Evolutionary conservation across 176 grass and related monocot species (phyloP), one percentile per base, ranked within the genome.

Genomic region (Avena eriantha): DNA sequence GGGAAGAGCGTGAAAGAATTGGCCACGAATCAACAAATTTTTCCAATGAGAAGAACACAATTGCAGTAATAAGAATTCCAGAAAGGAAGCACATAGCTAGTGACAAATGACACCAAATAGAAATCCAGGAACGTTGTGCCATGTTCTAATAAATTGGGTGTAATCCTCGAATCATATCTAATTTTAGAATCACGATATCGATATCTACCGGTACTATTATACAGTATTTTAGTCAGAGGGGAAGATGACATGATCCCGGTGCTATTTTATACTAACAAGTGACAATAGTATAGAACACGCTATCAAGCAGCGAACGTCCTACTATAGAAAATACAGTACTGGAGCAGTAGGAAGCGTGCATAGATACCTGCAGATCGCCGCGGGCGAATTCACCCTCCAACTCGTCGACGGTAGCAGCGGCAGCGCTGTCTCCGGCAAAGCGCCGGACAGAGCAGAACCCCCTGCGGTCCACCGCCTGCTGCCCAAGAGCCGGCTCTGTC

Each of bases 381-480:
- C 18, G 69, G 26, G 57, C 22, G 63, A 78, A 47, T 7, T 82
- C 90, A 47, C 76, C 71, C 33, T 85, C 90, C 31, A 41, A 18
- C 6, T 81, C 70, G 26, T 85, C 89, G 10, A 8, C 35, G 26
- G 66, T 33, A 1, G 75, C 10, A 0, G 36, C 80, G 18, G 59
- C 74, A 21, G 23, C 17, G 61, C 70, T 88, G 23, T 81, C 82
- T 11, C 86, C 82, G 2, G 82, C 73, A 54, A 91, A 91, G 4
- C 51, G 33, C 63, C 82, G 70, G 18, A 77, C 77, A 43, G 90
- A 91, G 78, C 90, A 91, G 82, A 91, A 88, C 7, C 70, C 43
- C n/a, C 82, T 55, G 33, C 14, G 51, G 11, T 22, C 63, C 43
- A 2, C 53, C 39, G 51, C 11, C 43, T 73, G 10, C 1, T 60